Percentiles rank a stretch among this genome's conserved stretches.
phyloP scores from a whole-genome alignment of 1,284 basidiomycete genomes.

The Puccinia horiana region DNA sequence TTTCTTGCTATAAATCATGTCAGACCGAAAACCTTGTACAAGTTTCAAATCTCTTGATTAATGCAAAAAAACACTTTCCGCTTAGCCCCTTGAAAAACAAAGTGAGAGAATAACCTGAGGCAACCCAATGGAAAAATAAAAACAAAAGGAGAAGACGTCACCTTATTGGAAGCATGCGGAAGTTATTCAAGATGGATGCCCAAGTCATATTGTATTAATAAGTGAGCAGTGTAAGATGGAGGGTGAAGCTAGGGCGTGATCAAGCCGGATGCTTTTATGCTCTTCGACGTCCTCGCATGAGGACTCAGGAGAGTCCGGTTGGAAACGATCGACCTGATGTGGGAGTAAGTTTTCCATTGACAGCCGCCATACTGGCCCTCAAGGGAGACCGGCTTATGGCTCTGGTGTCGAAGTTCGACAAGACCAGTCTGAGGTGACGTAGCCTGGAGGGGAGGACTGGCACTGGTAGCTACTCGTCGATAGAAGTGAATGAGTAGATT shows the following conservation, averaged over 20 bases:
- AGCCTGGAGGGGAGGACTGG: neutral
- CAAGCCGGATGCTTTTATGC: neutral
- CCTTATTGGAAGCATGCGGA: no score
- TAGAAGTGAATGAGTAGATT: slow-evolving; percentile 67
- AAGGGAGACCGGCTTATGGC: neutral
- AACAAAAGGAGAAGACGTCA: neutral
- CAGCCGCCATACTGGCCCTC: slow-evolving; percentile 8
- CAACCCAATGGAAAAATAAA: no score
- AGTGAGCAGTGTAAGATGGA: neutral
- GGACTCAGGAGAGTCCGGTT: neutral
- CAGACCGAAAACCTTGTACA: no score
- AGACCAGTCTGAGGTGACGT: no score
- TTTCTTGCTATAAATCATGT: no score
- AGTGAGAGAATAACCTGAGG: no score
- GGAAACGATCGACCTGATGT: neutral
- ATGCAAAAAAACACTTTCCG: no score
- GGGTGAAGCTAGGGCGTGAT: neutral
- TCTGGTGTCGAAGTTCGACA: neutral
- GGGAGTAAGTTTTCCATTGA: neutral
- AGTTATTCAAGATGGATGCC: neutral
- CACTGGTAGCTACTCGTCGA: slow-evolving; percentile 40
- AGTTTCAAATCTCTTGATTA: no score
- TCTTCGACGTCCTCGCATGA: neutral
- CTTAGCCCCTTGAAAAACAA: no score
- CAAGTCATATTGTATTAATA: neutral